Evolutionary conservation across 257 asterid genomes (phyloP), one percentile per base, ranked within the genome.

Genomic region (Ballota nigra): DNA sequence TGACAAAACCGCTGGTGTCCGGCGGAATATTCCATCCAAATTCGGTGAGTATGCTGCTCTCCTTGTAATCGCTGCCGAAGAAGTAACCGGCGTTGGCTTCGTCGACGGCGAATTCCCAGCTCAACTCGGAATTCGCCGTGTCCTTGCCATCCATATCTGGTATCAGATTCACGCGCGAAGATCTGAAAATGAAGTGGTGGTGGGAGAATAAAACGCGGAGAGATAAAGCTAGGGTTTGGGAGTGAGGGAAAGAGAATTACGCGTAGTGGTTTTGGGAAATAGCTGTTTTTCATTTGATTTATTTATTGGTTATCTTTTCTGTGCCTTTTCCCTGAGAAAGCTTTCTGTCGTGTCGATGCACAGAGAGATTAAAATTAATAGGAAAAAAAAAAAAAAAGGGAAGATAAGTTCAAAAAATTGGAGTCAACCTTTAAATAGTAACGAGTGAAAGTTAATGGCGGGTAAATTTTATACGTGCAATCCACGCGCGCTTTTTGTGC

Each of bases 21-120:
- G 58, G 56, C 66, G 78, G 87, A 63, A 87, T 71, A 81, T 75
- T 83, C 97, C 97, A 91, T 5, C 90, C 95, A 52, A 87, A 91
- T 67, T 89, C 96, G 29, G 75, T 64, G 19, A 88, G 85, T 60
- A 85, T 63, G 66, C 12, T 76, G 73, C 20, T 80, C 9, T 81
- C 91, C 52, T 74, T 71, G n/a, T 47, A 71, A 38, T 53, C 73
- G 12, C 23, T 47, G 3, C 74, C 87, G 77, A 85, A 83, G 77
- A 88, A 80, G 52, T 66, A 79, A 16, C 38, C 68, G 20, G 19
- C 31, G 7, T n/a, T n/a, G 12, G 43, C 2, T 36, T 28, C 75
- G 20, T 22, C 77, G 43, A 51, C 38, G 75, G 63, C 72, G 57
- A 72, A 75, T 33, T 52, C 70, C 84, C 90, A 79, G 82, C 79